Evolutionary conservation across 805 yeast genomes (phyloP), one percentile per base, ranked within the genome.

Genomic region (Starmerella etchellsii): DNA sequence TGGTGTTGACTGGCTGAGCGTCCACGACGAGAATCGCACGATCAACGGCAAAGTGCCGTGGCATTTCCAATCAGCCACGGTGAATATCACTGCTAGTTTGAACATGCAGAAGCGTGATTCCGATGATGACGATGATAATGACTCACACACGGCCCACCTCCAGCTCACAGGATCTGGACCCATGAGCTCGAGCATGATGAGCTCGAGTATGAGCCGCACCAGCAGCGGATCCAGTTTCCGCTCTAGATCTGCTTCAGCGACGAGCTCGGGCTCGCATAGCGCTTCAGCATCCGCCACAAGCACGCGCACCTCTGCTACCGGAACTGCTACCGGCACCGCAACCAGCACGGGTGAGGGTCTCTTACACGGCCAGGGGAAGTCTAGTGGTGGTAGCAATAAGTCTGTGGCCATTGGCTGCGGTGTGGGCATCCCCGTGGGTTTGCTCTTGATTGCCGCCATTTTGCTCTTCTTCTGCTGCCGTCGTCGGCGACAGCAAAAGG

Each of bases 381-480:
- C 23, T 34, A 38, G 40, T 31, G 40, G 40, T 37, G 37, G 45
- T 40, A 39, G 56, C 28, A 67, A 64, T 39, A 78, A 71, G 49
- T 70, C 72, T 2, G 65, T 82, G n/a, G 95, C 94, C 0, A 81
- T 88, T 55, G 94, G 87, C 1, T 70, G 87, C 44, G 96, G 95
- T 41, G 87, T 81, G n/a, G 82, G 79, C 2, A 69, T 91, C 35
- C 94, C 95, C 1, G 55, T 70, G 0, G 61, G 73, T 3, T 69
- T 69, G 2, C 51, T 81, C 0, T 51, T 76, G 8, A 49, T 74
- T 2, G 68, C 73, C 0, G 66, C 64, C 2, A 22, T 43, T 0
- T 37, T 71, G 1, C 62, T 78, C 46, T 65, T 70, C 50, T 73
- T 82, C 53, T 75, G 75, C 52, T 69, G 70, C 64, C 64, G 69